Base-by-base conservation (phyloP, 345 rosid species). In the Salix purpurea region DNA sequence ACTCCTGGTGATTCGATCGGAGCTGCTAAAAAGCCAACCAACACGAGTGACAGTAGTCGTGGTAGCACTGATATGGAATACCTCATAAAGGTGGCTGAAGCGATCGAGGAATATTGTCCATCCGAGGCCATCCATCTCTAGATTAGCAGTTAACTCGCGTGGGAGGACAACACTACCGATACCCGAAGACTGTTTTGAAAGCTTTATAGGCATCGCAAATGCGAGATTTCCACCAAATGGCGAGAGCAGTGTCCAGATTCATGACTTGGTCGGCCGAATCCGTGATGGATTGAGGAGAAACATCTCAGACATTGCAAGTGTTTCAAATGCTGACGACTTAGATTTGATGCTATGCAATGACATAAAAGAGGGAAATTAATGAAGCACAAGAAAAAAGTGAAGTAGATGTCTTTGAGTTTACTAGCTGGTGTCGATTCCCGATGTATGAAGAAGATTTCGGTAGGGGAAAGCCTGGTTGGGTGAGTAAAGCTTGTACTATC, bases 201-300 rank as follows among this genome's bases (percentile, higher is more conserved):
- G 5, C 54, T 16, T 48, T 2, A 16, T 15, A 48, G 54, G 54
- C 54, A 4, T 14, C 6, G 54, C 72, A 1, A 4, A 7, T 12
- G 72, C 79, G 18, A 46, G 67, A 32, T 83, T 77, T n/a, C 28
- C 64, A 5, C 61, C 83, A 58, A 30, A 13, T 34, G 69, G 8
- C 5, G 69, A 30, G 18, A 32, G 9, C 69, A 66, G 7, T 30
- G 19, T 34, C 11, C 39, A 34, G 23, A 7, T 34, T 66, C 69
- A 66, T 28, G 69, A 18, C 7, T 18, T 34, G 12, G 69, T 32
- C 8, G 39, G 9, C 39, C 12, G 9, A 30, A 21, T 32, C 21
- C 44, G 11, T 32, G 21, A 30, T 30, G 69, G 39, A 14, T 2
- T 34, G 36, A 32, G 19, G 10, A 66, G 36, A 32, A 4, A 6